Evolutionary conservation across 305 asterid genomes (phyloP), one percentile per base, ranked within the genome.

Genomic region (Lippia alba): DNA sequence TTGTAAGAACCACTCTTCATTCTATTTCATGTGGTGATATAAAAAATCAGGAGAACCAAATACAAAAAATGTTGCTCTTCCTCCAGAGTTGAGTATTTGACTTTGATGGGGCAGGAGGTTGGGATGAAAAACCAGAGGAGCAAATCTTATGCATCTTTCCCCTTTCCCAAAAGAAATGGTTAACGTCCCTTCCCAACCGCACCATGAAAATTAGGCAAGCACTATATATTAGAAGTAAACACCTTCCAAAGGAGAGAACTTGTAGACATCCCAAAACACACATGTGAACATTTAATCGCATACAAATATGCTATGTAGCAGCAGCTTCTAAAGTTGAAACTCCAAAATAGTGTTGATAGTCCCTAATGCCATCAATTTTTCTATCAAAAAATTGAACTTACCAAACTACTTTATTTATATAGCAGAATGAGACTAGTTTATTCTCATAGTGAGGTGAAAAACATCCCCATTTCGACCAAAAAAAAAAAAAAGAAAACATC

Each of bases 181-280:
- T 40, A 39, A n/a, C 20, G 8, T 64, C 48, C 16, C 64, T 16
- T 56, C 41, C 30, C 65, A 57, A 32, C 19, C n/a, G 12, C 39
- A 71, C 32, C 34, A 32, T 69, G 39, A 11, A 72, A 2, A 57
- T 72, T 20, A 53, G 36, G 51, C 66, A 71, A 41, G 69, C 67
- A 54, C 19, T 4, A 18, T 15, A 32, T 19, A 65, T 8, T n/a
- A 20, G n/a, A 1, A 11, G 12, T 36, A 20, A 33, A 61, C n/a
- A 58, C 30, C 64, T 56, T 40, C 33, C 40, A 40, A 49, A 61
- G 30, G 30, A 68, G 50, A 63, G 58, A 16, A 32, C 15, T 30
- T 48, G 65, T 61, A 64, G 41, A 15, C 55, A 61, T 62, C 33
- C 45, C 12, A 56, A 69, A 53, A 41, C 9, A 45, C 59, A 39